Conservation (phyloP, 1,284 basidiomycete genomes). For the Trichosporon asahii region DNA sequence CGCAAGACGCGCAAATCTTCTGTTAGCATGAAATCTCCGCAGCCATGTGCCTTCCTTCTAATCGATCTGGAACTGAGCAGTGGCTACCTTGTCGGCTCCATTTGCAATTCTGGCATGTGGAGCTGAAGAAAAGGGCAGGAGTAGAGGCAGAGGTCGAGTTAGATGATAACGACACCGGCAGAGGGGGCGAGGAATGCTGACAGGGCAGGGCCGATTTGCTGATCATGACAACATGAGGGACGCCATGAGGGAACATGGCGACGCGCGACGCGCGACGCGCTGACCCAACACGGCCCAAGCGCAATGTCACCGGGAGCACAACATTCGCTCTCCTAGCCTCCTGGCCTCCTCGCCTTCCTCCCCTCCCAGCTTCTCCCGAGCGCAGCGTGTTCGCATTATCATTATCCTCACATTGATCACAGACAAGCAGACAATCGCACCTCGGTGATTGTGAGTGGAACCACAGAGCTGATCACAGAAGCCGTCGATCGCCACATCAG, state of each 20-base stretch:
- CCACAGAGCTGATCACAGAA: background rate
- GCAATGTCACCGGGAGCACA: background rate
- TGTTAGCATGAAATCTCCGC: background rate
- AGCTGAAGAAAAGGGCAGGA: too few species aligned
- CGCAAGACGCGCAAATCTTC: background rate
- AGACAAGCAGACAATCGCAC: background rate
- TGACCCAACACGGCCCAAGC: background rate
- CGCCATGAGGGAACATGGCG: background rate
- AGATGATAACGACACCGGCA: background rate
- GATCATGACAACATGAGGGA: background rate
- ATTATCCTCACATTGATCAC: background rate
- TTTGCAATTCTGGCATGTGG: too few species aligned
- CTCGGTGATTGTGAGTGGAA: background rate
- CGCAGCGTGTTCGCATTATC: background rate
- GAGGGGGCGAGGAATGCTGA: background rate
- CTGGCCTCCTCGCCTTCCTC: too few species aligned
- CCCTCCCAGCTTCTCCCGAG: background rate
- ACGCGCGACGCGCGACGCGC: too few species aligned
- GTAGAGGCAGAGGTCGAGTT: too few species aligned
- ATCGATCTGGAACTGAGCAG: too few species aligned
- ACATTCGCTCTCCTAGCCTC: background rate
- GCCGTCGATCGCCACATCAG: background rate
- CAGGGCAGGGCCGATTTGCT: background rate
- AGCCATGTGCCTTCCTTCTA: background rate
- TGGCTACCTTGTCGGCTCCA: too few species aligned